Evolutionary conservation across 306 rosid species (phyloP).

Genomic region (Cucumis hystrix): DNA sequence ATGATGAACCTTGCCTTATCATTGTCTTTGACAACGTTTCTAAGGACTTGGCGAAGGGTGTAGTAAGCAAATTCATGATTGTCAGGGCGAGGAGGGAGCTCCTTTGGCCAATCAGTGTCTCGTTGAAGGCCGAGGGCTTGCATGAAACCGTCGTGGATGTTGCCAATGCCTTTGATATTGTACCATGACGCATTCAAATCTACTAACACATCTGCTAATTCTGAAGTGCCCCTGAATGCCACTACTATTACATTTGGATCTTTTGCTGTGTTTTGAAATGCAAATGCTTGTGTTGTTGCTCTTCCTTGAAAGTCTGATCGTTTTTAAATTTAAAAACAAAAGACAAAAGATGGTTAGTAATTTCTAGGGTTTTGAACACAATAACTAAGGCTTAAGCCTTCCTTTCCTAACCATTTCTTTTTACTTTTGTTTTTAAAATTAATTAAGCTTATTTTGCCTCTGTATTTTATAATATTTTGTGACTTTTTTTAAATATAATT

Average conservation of each 20-base stretch:
- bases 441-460: too few relatives aligned
- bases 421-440: too few relatives aligned
- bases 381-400: too few relatives aligned
- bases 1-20: slow-evolving; percentile 45
- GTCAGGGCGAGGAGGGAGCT: slow-evolving; percentile 14
- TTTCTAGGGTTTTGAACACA: too few relatives aligned
- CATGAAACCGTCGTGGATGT: slow-evolving; percentile 55
- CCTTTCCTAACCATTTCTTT: too few relatives aligned
- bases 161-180: slow-evolving; percentile 36
- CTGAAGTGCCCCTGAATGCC: slow-evolving; percentile 56
- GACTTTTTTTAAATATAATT: too few relatives aligned
- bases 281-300: slow-evolving; percentile 32
- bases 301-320: slow-evolving; percentile 29
- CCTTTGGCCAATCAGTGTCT: slow-evolving; percentile 44
- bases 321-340: not conserved
- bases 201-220: slow-evolving; percentile 35
- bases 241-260: slow-evolving; percentile 44
- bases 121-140: slow-evolving; percentile 44
- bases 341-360: too few relatives aligned
- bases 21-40: slow-evolving; percentile 17
- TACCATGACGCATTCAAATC: slow-evolving; percentile 62
- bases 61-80: slow-evolving; percentile 45
- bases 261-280: slow-evolving; percentile 23
- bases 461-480: too few relatives aligned
- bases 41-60: slow-evolving; percentile 28